Evolutionary conservation across 345 rosid species (phyloP).

Genomic region (Gossypium turneri): DNA sequence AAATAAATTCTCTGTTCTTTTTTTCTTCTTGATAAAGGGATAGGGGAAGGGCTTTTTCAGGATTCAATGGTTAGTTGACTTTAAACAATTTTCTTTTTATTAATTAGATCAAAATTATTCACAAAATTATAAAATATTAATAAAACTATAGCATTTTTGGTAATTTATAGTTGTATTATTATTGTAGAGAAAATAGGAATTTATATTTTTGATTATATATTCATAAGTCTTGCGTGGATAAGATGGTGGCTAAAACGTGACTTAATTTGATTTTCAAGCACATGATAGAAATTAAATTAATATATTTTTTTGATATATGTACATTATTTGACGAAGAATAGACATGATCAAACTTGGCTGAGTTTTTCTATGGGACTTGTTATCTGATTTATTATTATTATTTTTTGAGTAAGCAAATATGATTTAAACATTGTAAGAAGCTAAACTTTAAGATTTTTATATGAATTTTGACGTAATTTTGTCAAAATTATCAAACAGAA

Average conservation of each 20-base stretch:
- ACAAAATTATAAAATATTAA: background rate
- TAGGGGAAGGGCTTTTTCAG: no score
- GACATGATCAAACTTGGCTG: background rate
- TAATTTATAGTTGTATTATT: background rate
- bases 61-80: no score
- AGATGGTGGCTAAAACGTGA: background rate
- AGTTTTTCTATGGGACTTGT: no score
- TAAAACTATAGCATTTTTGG: background rate
- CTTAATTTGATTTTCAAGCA: background rate
- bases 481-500: no score
- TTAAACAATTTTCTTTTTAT: background rate
- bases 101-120: background rate
- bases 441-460: no score
- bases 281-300: background rate
- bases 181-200: no score
- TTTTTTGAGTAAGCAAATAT: no score
- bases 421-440: no score
- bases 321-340: background rate
- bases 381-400: no score
- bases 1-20: background rate
- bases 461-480: no score
- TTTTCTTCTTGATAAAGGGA: no score
- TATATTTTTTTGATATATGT: background rate
- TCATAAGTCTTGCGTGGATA: background rate
- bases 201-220: background rate